A percentile compares a stretch with the other conserved stretches of the same genome.
Evolutionary conservation across 2,329 filamentous ascomycete genomes (phyloP).

Genomic region (Coniochaeta ligniaria): DNA sequence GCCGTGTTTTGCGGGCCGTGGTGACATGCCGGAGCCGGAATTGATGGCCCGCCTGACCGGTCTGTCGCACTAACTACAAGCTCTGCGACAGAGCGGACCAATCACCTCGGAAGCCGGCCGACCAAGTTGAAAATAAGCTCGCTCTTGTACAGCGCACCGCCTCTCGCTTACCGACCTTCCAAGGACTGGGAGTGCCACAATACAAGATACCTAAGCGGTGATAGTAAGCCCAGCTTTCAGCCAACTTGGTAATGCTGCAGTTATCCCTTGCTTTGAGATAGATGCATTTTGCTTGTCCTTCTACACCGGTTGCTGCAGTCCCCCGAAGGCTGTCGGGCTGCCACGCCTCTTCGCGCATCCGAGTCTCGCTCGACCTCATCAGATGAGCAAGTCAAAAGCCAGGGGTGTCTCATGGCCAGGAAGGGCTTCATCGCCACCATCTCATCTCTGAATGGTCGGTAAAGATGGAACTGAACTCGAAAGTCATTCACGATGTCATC

Average conservation of each 20-base stretch:
- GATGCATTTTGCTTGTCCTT: background rate
- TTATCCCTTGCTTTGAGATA: too few relatives aligned
- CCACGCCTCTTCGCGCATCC: background rate
- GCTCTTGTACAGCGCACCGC: too few relatives aligned
- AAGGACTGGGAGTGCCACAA: too few relatives aligned
- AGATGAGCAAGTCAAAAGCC: background rate
- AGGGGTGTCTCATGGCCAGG: background rate
- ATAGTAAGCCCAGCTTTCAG: background rate
- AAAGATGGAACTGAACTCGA: conserved; percentile 46
- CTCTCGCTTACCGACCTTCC: too few relatives aligned
- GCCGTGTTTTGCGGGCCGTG: background rate
- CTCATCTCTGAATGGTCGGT: background rate
- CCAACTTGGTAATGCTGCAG: background rate
- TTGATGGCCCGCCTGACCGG: background rate
- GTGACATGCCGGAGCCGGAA: background rate
- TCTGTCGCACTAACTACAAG: too few relatives aligned
- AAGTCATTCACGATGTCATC: conserved; percentile 46
- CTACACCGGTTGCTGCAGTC: background rate
- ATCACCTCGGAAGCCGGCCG: too few relatives aligned
- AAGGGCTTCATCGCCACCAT: background rate
- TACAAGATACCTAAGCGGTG: background rate
- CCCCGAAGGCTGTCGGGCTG: background rate
- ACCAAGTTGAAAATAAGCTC: too few relatives aligned
- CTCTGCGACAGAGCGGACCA: too few relatives aligned
- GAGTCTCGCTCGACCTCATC: background rate